phyloP scores from a whole-genome alignment of 1,139 yeast genomes.

The Arxiozyma slooffiae region DNA sequence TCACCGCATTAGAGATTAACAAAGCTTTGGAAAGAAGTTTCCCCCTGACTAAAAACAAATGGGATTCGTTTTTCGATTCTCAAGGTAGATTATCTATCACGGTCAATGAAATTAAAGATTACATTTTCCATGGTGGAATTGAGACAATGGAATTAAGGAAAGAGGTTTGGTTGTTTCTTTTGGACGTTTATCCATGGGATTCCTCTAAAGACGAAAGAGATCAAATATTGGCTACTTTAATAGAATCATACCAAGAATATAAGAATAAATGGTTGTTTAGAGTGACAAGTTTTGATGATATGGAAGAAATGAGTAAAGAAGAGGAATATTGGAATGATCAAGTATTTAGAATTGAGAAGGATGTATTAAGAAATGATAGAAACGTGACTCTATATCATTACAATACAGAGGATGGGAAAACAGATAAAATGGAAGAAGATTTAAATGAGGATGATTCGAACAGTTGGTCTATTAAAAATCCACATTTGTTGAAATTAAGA shows the following conservation, averaged over 20 bases:
- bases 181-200: constrained; percentile 86
- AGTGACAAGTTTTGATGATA: constrained; percentile 10
- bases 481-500: constrained; percentile 60
- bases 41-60: constrained; percentile 46
- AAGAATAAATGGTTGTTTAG: constrained; percentile 47
- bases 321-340: constrained; percentile 84
- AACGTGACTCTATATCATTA: constrained; percentile 55
- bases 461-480: constrained; percentile 51
- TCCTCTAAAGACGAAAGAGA: constrained; percentile 60
- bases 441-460: constrained; percentile 37
- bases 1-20: constrained; percentile 31
- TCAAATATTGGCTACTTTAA: constrained; percentile 46
- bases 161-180: constrained; percentile 78
- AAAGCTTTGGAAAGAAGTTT: constrained; percentile 42
- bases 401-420: constrained; percentile 30
- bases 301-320: constrained; percentile 41
- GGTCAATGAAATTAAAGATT: constrained; percentile 62
- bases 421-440: constrained; percentile 10
- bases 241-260: constrained; percentile 56
- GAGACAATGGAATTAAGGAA: constrained; percentile 45
- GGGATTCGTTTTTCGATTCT: constrained; percentile 76
- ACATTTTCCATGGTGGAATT: constrained; percentile 86
- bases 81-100: constrained; percentile 68
- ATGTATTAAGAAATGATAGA: constrained; percentile 86
- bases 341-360: constrained; percentile 81